These are phyloP conservation scores for Alternaria incomplexa DNA, from an alignment of 2,329 filamentous ascomycete species.

Conservation along the genomic window DNA sequence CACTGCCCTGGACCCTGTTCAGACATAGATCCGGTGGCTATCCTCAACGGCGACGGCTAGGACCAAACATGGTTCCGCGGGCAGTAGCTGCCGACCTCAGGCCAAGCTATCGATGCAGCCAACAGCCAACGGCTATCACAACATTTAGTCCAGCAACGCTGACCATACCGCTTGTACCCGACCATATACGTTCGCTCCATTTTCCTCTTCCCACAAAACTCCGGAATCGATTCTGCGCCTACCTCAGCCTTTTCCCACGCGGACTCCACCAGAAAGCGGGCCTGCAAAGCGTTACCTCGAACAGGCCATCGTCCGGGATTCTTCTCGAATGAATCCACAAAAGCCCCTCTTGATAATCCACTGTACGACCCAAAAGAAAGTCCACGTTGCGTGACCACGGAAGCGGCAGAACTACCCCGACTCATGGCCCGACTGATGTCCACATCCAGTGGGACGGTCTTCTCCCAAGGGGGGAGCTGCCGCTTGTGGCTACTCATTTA, in stretches of 20 bases:
- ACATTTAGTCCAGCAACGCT: background rate
- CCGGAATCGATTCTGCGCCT: background rate
- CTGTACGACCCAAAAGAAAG: background rate
- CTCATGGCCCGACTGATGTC: background rate
- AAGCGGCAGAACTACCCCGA: background rate
- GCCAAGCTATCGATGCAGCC: background rate
- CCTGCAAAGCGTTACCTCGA: background rate
- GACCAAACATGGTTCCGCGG: background rate
- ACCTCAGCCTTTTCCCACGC: background rate
- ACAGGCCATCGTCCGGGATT: constrained; percentile 2
- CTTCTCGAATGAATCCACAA: background rate
- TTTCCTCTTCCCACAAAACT: background rate
- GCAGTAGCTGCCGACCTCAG: background rate
- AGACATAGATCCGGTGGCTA: background rate
- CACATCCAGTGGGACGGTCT: background rate
- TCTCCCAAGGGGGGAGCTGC: background rate
- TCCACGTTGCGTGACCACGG: background rate
- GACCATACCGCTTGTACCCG: background rate
- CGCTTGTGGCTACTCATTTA: background rate
- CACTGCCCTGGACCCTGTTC: background rate
- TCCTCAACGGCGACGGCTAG: background rate
- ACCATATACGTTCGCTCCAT: background rate
- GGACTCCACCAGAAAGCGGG: background rate
- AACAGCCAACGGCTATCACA: background rate
- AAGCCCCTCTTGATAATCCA: background rate